phyloP scores from a whole-genome alignment of 1,284 basidiomycete species.

The Fomitopsis palustris region DNA sequence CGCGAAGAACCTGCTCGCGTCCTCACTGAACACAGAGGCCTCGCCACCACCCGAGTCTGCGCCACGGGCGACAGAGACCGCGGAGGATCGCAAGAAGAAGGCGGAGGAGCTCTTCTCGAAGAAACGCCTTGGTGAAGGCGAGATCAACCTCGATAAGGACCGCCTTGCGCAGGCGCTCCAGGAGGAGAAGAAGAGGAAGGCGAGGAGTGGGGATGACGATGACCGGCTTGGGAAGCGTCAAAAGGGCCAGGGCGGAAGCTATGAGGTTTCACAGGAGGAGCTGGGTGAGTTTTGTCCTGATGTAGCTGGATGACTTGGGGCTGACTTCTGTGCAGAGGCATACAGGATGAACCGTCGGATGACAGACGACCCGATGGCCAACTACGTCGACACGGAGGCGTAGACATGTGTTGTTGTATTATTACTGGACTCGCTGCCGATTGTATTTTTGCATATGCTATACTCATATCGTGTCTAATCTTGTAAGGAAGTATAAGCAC shows the following conservation, averaged over 20 bases:
- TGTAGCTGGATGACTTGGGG: not conserved
- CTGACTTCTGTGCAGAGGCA: conserved; percentile 55
- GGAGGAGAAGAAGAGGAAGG: conserved; percentile 80
- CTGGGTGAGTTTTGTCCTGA: conserved; percentile 58
- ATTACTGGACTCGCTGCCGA: not conserved
- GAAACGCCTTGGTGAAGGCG: conserved; percentile 73
- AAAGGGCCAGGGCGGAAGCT: conserved; percentile 44
- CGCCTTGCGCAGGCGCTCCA: conserved; percentile 65
- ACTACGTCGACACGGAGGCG: conserved; percentile 64
- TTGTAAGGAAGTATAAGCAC: not conserved
- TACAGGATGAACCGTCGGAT: conserved; percentile 74
- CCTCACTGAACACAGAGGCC: conserved; percentile 18
- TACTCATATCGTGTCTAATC: not conserved
- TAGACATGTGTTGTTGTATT: conserved; percentile 20
- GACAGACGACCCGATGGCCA: conserved; percentile 86
- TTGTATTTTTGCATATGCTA: conserved; percentile 6
- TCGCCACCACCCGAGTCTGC: conserved; percentile 18
- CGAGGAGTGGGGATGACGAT: conserved; percentile 51
- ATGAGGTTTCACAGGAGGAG: conserved; percentile 89
- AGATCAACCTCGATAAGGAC: conserved; percentile 67
- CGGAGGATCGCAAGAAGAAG: conserved; percentile 38
- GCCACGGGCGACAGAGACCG: conserved; percentile 21
- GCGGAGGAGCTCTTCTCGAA: conserved; percentile 62
- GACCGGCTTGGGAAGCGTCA: conserved; percentile 57
- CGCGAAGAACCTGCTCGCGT: conserved; percentile 60